These are phyloP conservation scores for Fusarium miscanthi DNA, from an alignment of 2,329 filamentous ascomycete species.

Conservation along the genomic window DNA sequence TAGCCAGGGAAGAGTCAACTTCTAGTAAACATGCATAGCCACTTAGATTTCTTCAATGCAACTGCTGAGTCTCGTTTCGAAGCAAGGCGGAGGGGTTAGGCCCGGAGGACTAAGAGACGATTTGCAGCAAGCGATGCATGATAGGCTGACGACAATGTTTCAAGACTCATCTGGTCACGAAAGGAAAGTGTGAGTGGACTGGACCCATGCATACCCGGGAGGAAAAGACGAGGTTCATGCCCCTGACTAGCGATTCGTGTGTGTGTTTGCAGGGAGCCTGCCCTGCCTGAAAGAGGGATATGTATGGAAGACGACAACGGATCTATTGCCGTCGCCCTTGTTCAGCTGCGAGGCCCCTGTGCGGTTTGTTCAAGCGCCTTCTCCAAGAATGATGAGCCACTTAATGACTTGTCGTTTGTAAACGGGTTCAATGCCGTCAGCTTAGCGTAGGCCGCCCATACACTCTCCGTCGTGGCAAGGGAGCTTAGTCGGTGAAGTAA, in stretches of 20 bases:
- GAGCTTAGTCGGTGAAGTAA: slow-evolving; percentile 36
- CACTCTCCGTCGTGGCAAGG: slow-evolving; percentile 33
- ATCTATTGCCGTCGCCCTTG: slow-evolving; percentile 28
- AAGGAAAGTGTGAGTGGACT: slow-evolving; percentile 40
- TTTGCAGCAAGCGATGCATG: slow-evolving; percentile 37
- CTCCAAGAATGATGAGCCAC: slow-evolving; percentile 18
- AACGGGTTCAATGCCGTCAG: slow-evolving; percentile 28
- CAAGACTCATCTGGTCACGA: slow-evolving; percentile 44
- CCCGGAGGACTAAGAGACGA: slow-evolving; percentile 41
- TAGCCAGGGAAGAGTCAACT: slow-evolving; percentile 48
- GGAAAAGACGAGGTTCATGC: slow-evolving; percentile 34
- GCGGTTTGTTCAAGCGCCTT: slow-evolving; percentile 16
- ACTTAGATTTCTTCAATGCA: slow-evolving; percentile 38
- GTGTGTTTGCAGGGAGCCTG: slow-evolving; percentile 26
- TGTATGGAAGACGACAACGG: slow-evolving; percentile 8
- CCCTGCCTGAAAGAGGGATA: slow-evolving; percentile 10
- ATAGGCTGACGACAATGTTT: slow-evolving; percentile 49
- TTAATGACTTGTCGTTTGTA: slow-evolving; percentile 19
- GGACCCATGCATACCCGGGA: slow-evolving; percentile 33
- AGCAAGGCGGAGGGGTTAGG: slow-evolving; percentile 52
- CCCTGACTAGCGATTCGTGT: slow-evolving; percentile 43
- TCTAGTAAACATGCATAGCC: slow-evolving; percentile 28
- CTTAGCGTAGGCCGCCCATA: slow-evolving; percentile 43
- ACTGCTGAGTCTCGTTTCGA: slow-evolving; percentile 51
- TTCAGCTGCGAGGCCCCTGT: slow-evolving; percentile 28